Percentiles rank a stretch among this genome's conserved stretches.
Conservation (phyloP, 208 protist genomes). For the Herpetomonas tarakana region DNA sequence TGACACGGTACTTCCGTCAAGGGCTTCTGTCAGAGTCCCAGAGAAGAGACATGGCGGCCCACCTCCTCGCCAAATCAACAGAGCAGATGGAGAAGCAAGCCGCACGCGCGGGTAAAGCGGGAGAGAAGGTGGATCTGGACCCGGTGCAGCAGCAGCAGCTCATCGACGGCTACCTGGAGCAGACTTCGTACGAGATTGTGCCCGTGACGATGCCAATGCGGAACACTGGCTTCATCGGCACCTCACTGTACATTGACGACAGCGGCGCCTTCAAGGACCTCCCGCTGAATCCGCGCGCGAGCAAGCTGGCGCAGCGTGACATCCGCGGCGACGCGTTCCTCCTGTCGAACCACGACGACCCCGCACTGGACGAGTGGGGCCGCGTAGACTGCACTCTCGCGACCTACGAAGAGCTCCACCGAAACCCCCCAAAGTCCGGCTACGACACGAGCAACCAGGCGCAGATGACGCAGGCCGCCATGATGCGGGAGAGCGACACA, state of each 20-base stretch:
- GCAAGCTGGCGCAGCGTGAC: conserved; percentile 80
- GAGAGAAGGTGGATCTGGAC: conserved; percentile 7
- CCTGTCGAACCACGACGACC: conserved; percentile 86
- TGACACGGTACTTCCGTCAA: conserved; percentile 68
- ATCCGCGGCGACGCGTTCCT: conserved; percentile 89
- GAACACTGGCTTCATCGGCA: conserved; percentile 70
- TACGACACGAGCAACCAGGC: conserved; percentile 69
- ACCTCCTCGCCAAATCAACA: conserved; percentile 47
- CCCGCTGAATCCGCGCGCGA: conserved; percentile 74
- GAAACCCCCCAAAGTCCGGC: conserved; percentile 35
- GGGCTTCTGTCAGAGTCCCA: conserved; percentile 69
- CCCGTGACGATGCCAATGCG: conserved; percentile 80
- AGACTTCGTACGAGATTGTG: conserved; percentile 83
- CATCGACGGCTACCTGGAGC: conserved; percentile 69
- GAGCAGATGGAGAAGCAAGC: conserved; percentile 14
- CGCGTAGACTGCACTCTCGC: conserved; percentile 62
- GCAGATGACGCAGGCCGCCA: conserved; percentile 58
- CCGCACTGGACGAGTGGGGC: conserved; percentile 80
- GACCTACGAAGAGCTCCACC: conserved; percentile 38
- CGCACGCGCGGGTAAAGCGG: conserved; percentile 4
- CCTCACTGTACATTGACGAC: conserved; percentile 89
- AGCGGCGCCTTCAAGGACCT: conserved; percentile 87
- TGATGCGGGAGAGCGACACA: conserved; percentile 56
- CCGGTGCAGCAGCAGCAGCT: conserved; percentile 50
- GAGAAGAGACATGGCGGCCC: conserved; percentile 56